phyloP scores from a whole-genome alignment of 2,329 filamentous ascomycete species.

The Alternaria tenuissima region DNA sequence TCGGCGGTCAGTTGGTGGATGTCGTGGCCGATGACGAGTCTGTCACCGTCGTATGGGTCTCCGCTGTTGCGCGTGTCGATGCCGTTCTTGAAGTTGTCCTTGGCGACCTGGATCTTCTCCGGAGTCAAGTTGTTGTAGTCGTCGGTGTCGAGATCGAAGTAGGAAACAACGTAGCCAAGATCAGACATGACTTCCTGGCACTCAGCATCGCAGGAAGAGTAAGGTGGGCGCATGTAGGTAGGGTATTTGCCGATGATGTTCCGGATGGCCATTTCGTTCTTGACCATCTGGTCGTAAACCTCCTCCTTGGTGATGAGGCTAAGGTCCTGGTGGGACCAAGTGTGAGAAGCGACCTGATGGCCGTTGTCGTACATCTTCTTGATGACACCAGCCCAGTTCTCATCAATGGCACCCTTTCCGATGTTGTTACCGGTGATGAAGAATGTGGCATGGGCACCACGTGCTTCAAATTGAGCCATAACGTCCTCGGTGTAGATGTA shows the following conservation, averaged over 20 bases:
- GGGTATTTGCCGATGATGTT: slow-evolving; percentile 64
- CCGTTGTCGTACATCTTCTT: slow-evolving; percentile 62
- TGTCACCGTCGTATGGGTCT: slow-evolving; percentile 39
- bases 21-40: slow-evolving; percentile 63
- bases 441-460: slow-evolving; percentile 72
- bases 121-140: slow-evolving; percentile 49
- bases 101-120: slow-evolving; percentile 43
- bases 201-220: slow-evolving; percentile 55
- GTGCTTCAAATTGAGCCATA: slow-evolving; percentile 65
- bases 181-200: slow-evolving; percentile 51
- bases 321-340: slow-evolving; percentile 63
- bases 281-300: slow-evolving; percentile 59
- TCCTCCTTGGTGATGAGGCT: slow-evolving; percentile 52
- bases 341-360: slow-evolving; percentile 69
- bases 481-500: slow-evolving; percentile 67
- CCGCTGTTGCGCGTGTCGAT: slow-evolving; percentile 39
- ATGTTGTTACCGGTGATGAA: slow-evolving; percentile 69
- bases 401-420: slow-evolving; percentile 65
- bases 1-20: slow-evolving; percentile 57
- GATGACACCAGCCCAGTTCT: slow-evolving; percentile 61
- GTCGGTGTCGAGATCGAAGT: slow-evolving; percentile 67
- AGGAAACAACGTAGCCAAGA: slow-evolving; percentile 67
- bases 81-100: slow-evolving; percentile 53
- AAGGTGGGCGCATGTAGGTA: slow-evolving; percentile 62
- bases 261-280: slow-evolving; percentile 63